phyloP scores from a whole-genome alignment of 257 asterid genomes.

The Striga asiatica region DNA sequence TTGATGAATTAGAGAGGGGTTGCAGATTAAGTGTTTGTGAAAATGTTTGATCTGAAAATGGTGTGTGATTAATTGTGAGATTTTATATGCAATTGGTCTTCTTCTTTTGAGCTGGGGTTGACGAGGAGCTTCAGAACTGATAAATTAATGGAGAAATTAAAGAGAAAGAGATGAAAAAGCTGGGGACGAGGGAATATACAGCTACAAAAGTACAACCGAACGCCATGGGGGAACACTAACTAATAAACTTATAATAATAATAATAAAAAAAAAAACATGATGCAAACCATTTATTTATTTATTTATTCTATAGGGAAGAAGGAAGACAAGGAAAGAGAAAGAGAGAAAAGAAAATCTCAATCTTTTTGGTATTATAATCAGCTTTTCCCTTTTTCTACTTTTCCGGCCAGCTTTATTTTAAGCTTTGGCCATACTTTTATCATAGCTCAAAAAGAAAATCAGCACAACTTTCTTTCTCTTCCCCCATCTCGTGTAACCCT shows the following conservation, averaged over 20 bases:
- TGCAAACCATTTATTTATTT: no score
- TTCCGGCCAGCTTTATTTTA: conserved; percentile 19
- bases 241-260: conserved; percentile 6
- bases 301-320: no score
- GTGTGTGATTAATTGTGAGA: no score
- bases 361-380: conserved; percentile 32
- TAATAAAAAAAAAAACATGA: neutral
- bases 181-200: conserved; percentile 16
- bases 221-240: conserved; percentile 12
- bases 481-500: neutral
- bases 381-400: conserved; percentile 13
- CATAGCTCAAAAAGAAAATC: neutral
- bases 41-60: neutral
- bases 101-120: no score
- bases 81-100: no score
- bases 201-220: conserved; percentile 1
- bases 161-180: neutral
- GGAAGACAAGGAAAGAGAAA: no score
- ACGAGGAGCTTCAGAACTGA: neutral
- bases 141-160: neutral
- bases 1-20: neutral
- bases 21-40: neutral
- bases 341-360: conserved; percentile 20
- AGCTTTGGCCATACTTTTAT: conserved; percentile 20
- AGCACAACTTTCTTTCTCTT: conserved; percentile 9